These are phyloP conservation scores for Hygrophoropsis aurantiaca DNA, from an alignment of 768 basidiomycete species.

Conservation along the genomic window DNA sequence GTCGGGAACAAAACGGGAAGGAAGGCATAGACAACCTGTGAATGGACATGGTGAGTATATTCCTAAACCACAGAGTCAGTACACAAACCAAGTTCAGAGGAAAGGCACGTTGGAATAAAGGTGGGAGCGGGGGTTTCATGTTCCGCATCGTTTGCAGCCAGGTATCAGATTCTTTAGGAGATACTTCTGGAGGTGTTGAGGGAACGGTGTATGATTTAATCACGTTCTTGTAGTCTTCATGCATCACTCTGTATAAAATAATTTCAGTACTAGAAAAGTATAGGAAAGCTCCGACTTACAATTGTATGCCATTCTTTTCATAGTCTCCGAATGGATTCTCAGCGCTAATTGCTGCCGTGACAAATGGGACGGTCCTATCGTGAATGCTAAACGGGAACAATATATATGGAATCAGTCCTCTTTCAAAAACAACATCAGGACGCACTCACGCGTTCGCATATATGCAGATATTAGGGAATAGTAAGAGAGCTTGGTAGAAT, in stretches of 20 bases:
- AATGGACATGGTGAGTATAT: not conserved
- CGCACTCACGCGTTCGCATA: constrained; percentile 76
- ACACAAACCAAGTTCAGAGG: constrained; percentile 69
- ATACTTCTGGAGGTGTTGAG: constrained; percentile 38
- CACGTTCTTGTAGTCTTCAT: constrained; percentile 56
- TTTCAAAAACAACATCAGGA: not conserved
- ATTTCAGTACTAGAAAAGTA: constrained; percentile 4
- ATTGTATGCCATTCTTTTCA: constrained; percentile 54
- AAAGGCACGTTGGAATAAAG: constrained; percentile 56
- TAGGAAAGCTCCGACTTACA: constrained; percentile 42
- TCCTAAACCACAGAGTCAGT: not conserved
- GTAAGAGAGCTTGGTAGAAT: constrained; percentile 70
- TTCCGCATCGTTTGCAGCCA: constrained; percentile 48
- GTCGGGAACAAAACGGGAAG: constrained; percentile 69
- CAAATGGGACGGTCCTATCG: constrained; percentile 80
- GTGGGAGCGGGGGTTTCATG: constrained; percentile 51
- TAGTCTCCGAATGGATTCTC: constrained; percentile 65
- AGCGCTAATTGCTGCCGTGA: constrained; percentile 71
- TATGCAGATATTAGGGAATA: constrained; percentile 68
- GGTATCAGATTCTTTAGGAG: constrained; percentile 39
- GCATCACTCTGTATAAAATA: constrained; percentile 43
- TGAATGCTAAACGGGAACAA: constrained; percentile 54
- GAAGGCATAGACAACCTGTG: constrained; percentile 50
- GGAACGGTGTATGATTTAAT: constrained; percentile 54
- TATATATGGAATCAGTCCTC: constrained; percentile 2